phyloP scores from a whole-genome alignment of 225 moss, liverwort and hornwort genomes.

The Antitrichia curtipendula region DNA sequence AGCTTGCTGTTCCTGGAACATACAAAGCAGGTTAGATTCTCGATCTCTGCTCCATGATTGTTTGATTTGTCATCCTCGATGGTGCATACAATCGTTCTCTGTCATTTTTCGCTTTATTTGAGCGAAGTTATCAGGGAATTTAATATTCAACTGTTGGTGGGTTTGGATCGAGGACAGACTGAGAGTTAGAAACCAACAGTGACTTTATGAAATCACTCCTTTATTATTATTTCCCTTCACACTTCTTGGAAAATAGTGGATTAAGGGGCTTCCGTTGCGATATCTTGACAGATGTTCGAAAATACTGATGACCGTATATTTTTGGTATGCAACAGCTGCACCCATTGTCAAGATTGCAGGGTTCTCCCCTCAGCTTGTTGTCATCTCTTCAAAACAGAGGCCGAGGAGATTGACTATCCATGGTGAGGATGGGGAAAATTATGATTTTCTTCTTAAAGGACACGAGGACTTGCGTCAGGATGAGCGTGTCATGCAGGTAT shows the following conservation, averaged over 20 bases:
- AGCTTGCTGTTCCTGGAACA: conserved; percentile 97
- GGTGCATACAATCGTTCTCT: background rate
- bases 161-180: background rate
- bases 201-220: background rate
- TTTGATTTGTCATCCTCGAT: background rate
- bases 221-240: background rate
- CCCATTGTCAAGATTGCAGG: conserved; percentile 73
- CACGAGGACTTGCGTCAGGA: conserved; percentile 98
- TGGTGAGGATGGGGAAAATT: conserved; percentile 90
- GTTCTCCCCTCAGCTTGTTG: conserved; percentile 78
- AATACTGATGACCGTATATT: background rate
- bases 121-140: background rate
- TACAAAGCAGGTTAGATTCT: conserved; percentile 65
- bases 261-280: background rate
- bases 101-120: background rate
- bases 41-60: background rate
- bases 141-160: background rate
- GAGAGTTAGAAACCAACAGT: background rate
- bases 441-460: conserved; percentile 90
- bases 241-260: background rate
- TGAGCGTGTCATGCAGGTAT: conserved; percentile 98
- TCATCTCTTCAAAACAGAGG: conserved; percentile 90
- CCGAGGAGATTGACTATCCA: conserved; percentile 87
- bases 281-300: background rate
- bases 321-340: conserved; percentile 35